Percentiles rank a stretch among this genome's conserved stretches.
These are phyloP conservation scores for Aspergillus spinulosporus DNA, from an alignment of 2,329 filamentous ascomycete genomes.

Conservation along the genomic window DNA sequence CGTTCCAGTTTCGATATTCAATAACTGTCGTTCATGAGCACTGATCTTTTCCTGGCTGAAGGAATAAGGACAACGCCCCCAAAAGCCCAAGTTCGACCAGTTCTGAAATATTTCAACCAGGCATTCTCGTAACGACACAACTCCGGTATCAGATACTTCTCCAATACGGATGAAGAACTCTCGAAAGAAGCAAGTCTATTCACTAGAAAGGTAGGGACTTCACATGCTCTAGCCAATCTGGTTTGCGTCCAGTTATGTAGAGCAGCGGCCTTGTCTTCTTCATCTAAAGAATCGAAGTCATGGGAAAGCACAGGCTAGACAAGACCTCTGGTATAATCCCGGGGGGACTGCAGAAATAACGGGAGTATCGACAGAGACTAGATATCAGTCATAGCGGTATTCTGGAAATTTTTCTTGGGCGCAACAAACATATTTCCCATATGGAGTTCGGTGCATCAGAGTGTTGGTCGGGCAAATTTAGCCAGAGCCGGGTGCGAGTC, in stretches of 20 bases:
- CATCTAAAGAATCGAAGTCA: background rate
- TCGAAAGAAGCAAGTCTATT: conserved; percentile 29
- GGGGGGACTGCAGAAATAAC: conserved; percentile 26
- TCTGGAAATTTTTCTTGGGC: conserved; percentile 21
- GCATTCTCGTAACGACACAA: conserved; percentile 36
- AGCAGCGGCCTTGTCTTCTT: conserved; percentile 18
- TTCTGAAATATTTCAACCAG: conserved; percentile 35
- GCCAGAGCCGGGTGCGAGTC: conserved; percentile 2
- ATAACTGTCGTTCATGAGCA: conserved; percentile 32
- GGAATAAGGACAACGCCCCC: conserved; percentile 30
- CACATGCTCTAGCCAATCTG: conserved; percentile 33
- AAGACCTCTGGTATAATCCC: conserved; percentile 22
- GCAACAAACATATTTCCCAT: conserved; percentile 36
- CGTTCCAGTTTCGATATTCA: conserved; percentile 32
- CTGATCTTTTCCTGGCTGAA: conserved; percentile 32
- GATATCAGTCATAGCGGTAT: conserved; percentile 28
- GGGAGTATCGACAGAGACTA: conserved; percentile 30
- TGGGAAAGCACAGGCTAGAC: conserved; percentile 11
- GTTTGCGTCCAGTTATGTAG: conserved; percentile 21
- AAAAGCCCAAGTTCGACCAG: conserved; percentile 31
- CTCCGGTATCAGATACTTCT: conserved; percentile 29
- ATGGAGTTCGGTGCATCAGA: conserved; percentile 25
- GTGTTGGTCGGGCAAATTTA: conserved; percentile 21
- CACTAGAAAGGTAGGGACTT: conserved; percentile 27
- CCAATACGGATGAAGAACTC: conserved; percentile 37